Evolutionary conservation across 2,329 filamentous ascomycete species (phyloP).

Genomic region (Colletotrichum cordylinicola): DNA sequence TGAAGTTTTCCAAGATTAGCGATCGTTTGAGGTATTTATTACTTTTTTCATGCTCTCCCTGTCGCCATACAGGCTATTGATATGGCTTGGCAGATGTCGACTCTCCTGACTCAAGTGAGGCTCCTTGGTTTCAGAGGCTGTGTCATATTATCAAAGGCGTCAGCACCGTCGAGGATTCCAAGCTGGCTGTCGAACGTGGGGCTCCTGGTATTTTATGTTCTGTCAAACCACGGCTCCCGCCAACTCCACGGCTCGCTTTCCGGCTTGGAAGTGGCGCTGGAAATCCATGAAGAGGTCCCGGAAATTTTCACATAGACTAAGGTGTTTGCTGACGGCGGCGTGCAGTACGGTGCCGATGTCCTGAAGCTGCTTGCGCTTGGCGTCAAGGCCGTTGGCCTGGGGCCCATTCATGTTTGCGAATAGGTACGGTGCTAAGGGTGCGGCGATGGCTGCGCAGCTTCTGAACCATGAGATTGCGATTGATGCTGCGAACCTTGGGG

Average conservation of each 20-base stretch:
- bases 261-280: slow-evolving; percentile 37
- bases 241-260: slow-evolving; percentile 43
- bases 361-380: slow-evolving; percentile 46
- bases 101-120: no score
- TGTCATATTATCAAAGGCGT: neutral
- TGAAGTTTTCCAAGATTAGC: no score
- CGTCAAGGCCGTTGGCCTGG: slow-evolving; percentile 47
- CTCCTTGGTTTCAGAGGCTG: no score
- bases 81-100: no score
- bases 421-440: neutral
- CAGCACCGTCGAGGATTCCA: neutral
- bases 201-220: slow-evolving; percentile 37
- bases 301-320: slow-evolving; percentile 29
- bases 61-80: no score
- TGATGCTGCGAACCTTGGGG: neutral
- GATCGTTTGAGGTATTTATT: no score
- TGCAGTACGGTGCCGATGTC: slow-evolving; percentile 44
- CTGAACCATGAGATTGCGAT: neutral
- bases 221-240: slow-evolving; percentile 49
- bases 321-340: slow-evolving; percentile 42
- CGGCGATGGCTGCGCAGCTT: neutral
- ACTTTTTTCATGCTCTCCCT: no score
- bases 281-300: slow-evolving; percentile 30
- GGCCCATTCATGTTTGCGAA: slow-evolving; percentile 31
- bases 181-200: neutral